Percentiles rank a stretch among this genome's conserved stretches.
phyloP scores from a whole-genome alignment of 176 grass and related monocot species.

The Neostapfia colusana region DNA sequence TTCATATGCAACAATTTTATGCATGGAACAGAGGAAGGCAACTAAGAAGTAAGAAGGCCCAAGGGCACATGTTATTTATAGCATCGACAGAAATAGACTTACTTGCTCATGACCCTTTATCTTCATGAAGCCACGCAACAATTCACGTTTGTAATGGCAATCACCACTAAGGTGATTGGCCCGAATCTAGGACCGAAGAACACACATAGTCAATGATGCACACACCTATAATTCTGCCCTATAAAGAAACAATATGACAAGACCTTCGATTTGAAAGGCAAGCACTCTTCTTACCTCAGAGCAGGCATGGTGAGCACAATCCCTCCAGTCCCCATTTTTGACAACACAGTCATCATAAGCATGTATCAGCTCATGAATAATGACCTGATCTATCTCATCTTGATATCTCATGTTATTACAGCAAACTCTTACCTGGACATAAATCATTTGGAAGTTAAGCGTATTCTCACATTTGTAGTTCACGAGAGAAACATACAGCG shows the following conservation, averaged over 20 bases:
- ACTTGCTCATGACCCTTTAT: slow-evolving; percentile 88
- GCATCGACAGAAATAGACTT: slow-evolving; percentile 41
- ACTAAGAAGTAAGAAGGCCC: background rate
- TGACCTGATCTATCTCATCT: slow-evolving; percentile 71
- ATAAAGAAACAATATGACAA: background rate
- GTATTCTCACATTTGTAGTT: background rate
- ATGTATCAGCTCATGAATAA: slow-evolving; percentile 93
- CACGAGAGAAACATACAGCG: slow-evolving; percentile 10
- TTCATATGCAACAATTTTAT: background rate
- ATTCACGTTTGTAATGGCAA: slow-evolving; percentile 92
- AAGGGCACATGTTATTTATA: background rate
- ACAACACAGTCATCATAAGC: slow-evolving; percentile 91
- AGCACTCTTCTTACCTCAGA: slow-evolving; percentile 63
- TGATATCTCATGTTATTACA: slow-evolving; percentile 62
- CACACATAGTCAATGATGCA: slow-evolving; percentile 20
- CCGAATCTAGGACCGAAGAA: slow-evolving; percentile 63
- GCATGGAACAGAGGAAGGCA: slow-evolving; percentile 11
- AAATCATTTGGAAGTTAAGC: slow-evolving; percentile 29
- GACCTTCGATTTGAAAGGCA: slow-evolving; percentile 12
- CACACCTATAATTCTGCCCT: background rate
- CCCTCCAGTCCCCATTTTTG: slow-evolving; percentile 80
- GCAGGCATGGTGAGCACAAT: slow-evolving; percentile 97
- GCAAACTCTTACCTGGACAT: slow-evolving; percentile 72
- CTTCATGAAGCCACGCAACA: slow-evolving; percentile 88
- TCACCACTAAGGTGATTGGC: slow-evolving; percentile 93